A percentile compares a stretch with the other conserved stretches of the same genome.
These are phyloP conservation scores for Rhizoclosmatium sp. DNA, from an alignment of 192 early-diverging fungal species.

Conservation along the genomic window DNA sequence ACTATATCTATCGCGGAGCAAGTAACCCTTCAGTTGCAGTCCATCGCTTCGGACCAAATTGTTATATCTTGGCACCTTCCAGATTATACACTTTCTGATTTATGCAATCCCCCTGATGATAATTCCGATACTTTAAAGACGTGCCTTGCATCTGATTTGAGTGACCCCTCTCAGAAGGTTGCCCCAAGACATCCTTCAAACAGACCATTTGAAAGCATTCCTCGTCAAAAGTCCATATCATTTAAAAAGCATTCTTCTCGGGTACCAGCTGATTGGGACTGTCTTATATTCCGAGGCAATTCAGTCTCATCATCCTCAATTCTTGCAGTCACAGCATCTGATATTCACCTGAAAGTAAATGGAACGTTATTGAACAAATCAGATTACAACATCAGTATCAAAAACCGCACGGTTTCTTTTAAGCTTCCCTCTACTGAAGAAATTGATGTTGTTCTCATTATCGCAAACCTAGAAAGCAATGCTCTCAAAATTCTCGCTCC, in stretches of 20 bases:
- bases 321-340: conserved; percentile 4
- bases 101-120: neutral
- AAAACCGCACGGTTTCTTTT: conserved; percentile 11
- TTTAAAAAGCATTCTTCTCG: conserved; percentile 7
- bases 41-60: conserved; percentile 15
- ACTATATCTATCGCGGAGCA: neutral
- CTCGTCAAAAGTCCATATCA: conserved; percentile 14
- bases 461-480: conserved; percentile 16
- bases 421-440: conserved; percentile 20
- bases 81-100: conserved; percentile 10
- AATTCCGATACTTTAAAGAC: conserved; percentile 19
- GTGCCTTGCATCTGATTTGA: neutral
- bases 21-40: neutral
- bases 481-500: neutral
- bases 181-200: neutral
- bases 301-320: neutral
- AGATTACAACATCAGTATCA: conserved; percentile 15
- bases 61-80: conserved; percentile 16
- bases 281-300: conserved; percentile 10
- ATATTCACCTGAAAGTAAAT: conserved; percentile 16
- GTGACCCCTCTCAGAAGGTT: neutral
- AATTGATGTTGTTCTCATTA: neutral
- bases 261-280: conserved; percentile 27
- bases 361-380: conserved; percentile 3
- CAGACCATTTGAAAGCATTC: neutral